Base-by-base conservation (phyloP, 208 protist genomes). In the Blastocrithidia nonstop region DNA sequence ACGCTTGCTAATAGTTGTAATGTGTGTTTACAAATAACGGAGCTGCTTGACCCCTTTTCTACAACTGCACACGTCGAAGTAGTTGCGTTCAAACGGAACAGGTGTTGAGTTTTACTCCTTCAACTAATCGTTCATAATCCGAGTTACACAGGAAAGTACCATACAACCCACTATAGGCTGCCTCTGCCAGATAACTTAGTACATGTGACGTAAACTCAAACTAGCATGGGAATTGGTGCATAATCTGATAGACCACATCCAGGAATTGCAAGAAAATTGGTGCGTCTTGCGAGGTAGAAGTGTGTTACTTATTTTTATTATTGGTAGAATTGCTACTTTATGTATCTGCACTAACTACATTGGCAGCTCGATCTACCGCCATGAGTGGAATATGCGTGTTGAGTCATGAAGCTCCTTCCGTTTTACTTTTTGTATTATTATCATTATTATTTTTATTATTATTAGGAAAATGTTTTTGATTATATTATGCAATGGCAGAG, bases 181-280 rank as follows among this genome's bases (percentile, higher is more conserved):
- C 66, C 29, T 94, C 71, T 6, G 79, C 60, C n/a, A 98, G 68
- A 22, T 66, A 64, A 16, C 75, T 54, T 3, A 97, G 70, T 9
- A 97, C 71, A 8, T 31, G 27, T 15, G 82, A 50, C 8, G 88
- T 96, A 50, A 97, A 98, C 60, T 98, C 94, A 57, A 98, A 98
- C 16, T 63, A 40, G 15, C 51, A 51, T 7, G 95, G 94, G 45
- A 82, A 95, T 66, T 98, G 95, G 6, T 62, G 65, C 6, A 78
- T 39, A 7, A 98, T 27, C 41, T 98, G 96, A 50, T 71, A 97
- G 19, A 98, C 88, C 38, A 79, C 85, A 47, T 98, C 94, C 26
- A 98, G 61, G 49, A 88, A 98, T 60, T 98, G 95, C 8, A 88
- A 41, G 48, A 97, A 97, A 32, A 98, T 85, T 15, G 95, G 95